Conservation (phyloP, 2,329 filamentous ascomycete species). For the Aspergillus hortae region DNA sequence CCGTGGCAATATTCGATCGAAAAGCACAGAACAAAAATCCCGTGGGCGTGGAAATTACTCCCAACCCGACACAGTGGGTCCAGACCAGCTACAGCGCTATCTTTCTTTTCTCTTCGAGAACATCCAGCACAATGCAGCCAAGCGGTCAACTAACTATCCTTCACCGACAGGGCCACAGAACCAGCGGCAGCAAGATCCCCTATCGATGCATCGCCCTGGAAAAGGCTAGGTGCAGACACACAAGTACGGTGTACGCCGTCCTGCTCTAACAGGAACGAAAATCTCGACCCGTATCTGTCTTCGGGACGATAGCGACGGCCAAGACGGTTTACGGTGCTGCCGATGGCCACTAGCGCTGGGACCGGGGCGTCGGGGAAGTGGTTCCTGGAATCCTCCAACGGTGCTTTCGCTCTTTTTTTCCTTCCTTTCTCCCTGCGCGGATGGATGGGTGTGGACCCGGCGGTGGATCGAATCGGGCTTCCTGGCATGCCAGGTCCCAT, state of each 20-base stretch:
- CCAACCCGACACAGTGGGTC: too few species aligned
- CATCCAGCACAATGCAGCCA: too few species aligned
- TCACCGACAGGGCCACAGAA: too few species aligned
- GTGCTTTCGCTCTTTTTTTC: constrained; percentile 14
- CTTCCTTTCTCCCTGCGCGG: background rate
- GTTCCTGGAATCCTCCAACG: constrained; percentile 30
- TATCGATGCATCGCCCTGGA: too few species aligned
- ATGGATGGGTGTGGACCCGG: background rate
- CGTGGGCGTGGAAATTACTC: too few species aligned
- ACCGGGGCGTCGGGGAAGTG: constrained; percentile 29
- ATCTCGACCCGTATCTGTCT: constrained; percentile 2
- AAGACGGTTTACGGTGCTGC: constrained; percentile 17
- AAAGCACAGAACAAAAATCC: background rate
- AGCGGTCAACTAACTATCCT: too few species aligned
- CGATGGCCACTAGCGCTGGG: constrained; percentile 26
- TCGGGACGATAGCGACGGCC: constrained; percentile 12
- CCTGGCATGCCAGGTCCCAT: background rate
- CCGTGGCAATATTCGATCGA: background rate
- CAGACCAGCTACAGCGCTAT: too few species aligned
- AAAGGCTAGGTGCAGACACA: too few species aligned
- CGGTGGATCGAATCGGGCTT: constrained; percentile 1
- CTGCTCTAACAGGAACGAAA: too few species aligned
- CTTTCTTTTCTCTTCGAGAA: too few species aligned
- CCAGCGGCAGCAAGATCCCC: too few species aligned
- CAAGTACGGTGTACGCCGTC: too few species aligned